Conservation (phyloP, 225 moss, liverwort and hornwort species). For the Polytrichum formosum region DNA sequence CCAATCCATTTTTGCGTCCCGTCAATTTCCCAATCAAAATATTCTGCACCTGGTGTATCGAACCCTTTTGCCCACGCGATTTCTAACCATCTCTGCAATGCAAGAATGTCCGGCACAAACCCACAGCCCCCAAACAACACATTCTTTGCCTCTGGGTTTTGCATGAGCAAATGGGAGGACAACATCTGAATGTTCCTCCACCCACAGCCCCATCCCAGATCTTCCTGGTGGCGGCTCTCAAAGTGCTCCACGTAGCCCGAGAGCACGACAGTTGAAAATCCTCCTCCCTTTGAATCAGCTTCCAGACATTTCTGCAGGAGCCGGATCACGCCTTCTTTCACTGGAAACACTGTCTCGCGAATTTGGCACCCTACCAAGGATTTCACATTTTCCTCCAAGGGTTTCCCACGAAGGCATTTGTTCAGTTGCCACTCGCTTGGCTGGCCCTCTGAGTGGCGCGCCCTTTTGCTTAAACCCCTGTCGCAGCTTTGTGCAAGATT, state of each 20-base stretch:
- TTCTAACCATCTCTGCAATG: conserved; percentile 76
- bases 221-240: conserved; percentile 64
- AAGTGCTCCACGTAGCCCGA: conserved; percentile 70
- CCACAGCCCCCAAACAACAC: conserved; percentile 64
- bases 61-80: conserved; percentile 76
- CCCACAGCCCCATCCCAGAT: conserved; percentile 84
- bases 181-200: conserved; percentile 89
- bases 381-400: conserved; percentile 40
- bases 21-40: conserved; percentile 63
- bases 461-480: conserved; percentile 29
- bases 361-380: conserved; percentile 48
- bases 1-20: conserved; percentile 84
- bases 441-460: conserved; percentile 14
- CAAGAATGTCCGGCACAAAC: conserved; percentile 71
- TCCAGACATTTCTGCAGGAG: conserved; percentile 59
- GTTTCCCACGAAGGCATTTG: conserved; percentile 5
- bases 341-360: conserved; percentile 32
- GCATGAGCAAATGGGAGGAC: conserved; percentile 49
- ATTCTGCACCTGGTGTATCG: conserved; percentile 61
- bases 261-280: conserved; percentile 46
- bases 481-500: background rate
- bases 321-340: conserved; percentile 51
- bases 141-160: conserved; percentile 40
- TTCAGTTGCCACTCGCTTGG: background rate
- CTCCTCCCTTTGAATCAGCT: conserved; percentile 26